Conservation (phyloP, 1,139 yeast species). For the Taiozyma sp. region DNA sequence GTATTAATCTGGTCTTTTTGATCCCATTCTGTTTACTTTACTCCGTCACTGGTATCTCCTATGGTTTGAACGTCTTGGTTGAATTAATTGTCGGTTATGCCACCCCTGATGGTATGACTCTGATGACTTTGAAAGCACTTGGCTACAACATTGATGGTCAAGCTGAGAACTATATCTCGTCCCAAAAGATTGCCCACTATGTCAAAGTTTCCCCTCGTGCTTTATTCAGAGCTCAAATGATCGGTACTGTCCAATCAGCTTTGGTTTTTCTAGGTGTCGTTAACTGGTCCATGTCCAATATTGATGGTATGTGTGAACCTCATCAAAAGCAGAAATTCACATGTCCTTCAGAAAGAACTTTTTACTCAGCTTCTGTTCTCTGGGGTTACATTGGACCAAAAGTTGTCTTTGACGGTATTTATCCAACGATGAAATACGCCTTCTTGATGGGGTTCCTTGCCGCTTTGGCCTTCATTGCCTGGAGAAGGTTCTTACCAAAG, state of each 20-base stretch:
- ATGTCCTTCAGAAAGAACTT: constrained; percentile 42
- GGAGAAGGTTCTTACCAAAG: constrained; percentile 36
- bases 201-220: constrained; percentile 55
- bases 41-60: constrained; percentile 47
- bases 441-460: constrained; percentile 50
- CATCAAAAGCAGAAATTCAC: constrained; percentile 38
- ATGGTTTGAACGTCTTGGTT: constrained; percentile 55
- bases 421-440: constrained; percentile 45
- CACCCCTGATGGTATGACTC: constrained; percentile 55
- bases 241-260: constrained; percentile 38
- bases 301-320: constrained; percentile 43
- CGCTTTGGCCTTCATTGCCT: constrained; percentile 38
- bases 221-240: constrained; percentile 52
- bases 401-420: constrained; percentile 45
- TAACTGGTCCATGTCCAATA: constrained; percentile 45
- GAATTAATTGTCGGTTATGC: constrained; percentile 62
- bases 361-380: constrained; percentile 48
- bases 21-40: constrained; percentile 46
- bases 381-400: constrained; percentile 72
- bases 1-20: constrained; percentile 48
- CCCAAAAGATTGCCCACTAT: constrained; percentile 60
- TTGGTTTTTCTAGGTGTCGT: constrained; percentile 50
- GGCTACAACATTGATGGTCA: constrained; percentile 60
- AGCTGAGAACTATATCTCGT: constrained; percentile 52
- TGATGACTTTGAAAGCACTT: constrained; percentile 53